Evolutionary conservation across 306 rosid species (phyloP), one percentile per base, ranked within the genome.

Genomic region (Glycine soja): DNA sequence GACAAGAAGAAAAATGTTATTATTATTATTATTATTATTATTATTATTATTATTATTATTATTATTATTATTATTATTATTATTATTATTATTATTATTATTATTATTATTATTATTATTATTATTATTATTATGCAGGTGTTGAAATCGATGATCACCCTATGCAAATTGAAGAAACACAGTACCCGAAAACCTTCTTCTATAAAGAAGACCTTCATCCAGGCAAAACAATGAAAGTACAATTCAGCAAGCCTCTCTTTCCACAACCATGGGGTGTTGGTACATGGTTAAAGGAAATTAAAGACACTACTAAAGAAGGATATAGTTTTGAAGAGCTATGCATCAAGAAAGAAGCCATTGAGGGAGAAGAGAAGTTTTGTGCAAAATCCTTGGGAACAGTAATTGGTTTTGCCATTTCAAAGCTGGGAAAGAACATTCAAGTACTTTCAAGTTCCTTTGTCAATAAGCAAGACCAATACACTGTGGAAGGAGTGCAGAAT

Each of bases 381-480:
- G 63, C 80, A 0, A 81, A 75, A 52, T 74, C 80, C 12, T 74
- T 81, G 13, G 63, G 18, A 66, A n/a, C 93, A 1, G 81, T 90
- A 88, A 38, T 90, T 3, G 90, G 84, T 34, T 92, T 87, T 52
- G 65, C 54, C 5, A 65, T 52, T 65, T 77, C 81, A 18, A 77
- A 66, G 13, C 54, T 77, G 5, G 94, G 97, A 10, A 85, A 64
- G 47, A 52, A 86, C 9, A 80, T 85, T 64, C 56, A 54, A 8
- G 80, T 81, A 43, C 51, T 87, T 10, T 87, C 94, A 9, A 89
- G 91, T 6, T 91, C 87, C 64, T 87, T 85, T 11, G 88, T 46
- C 1, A 64, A 67, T 3, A 88, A 83, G 3, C 73, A 86, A 1
- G 46, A 42, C 45, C 18, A 46, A 3, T 90, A 86, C 74, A 86